Conservation (phyloP, 2,329 filamentous ascomycete species). For the Hypoxylon sp. region DNA sequence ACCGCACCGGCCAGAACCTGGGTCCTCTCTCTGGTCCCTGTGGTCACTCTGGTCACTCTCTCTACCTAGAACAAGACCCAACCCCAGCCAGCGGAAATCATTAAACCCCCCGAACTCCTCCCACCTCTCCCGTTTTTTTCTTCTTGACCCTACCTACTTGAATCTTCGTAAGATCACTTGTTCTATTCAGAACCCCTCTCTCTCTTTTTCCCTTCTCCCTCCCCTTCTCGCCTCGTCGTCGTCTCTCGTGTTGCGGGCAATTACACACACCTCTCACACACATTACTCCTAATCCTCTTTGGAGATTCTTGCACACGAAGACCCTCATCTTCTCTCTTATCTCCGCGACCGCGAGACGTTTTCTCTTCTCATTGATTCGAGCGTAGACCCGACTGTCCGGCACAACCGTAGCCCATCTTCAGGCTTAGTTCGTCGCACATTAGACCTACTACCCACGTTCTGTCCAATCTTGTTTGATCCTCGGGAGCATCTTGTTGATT, state of each 20-base stretch:
- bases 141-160: conserved; percentile 57
- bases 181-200: conserved; percentile 59
- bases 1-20: conserved; percentile 36
- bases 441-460: conserved; percentile 51
- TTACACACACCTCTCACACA: conserved; percentile 38
- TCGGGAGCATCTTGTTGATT: conserved; percentile 51
- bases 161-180: conserved; percentile 55
- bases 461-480: conserved; percentile 51
- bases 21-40: conserved; percentile 1
- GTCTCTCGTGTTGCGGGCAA: conserved; percentile 52
- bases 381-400: conserved; percentile 57
- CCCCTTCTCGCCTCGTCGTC: conserved; percentile 46
- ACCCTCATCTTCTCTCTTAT: conserved; percentile 32
- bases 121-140: conserved; percentile 53
- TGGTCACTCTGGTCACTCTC: neutral
- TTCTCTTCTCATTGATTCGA: conserved; percentile 52
- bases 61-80: conserved; percentile 39
- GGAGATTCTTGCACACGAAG: conserved; percentile 35
- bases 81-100: conserved; percentile 54
- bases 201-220: conserved; percentile 57
- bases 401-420: conserved; percentile 55
- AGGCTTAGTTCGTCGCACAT: conserved; percentile 57
- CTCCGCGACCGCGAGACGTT: conserved; percentile 46
- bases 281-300: conserved; percentile 29
- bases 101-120: conserved; percentile 55